A percentile compares a stretch with the other conserved stretches of the same genome.
phyloP scores from a whole-genome alignment of 805 yeast genomes.

The Suhomyces sp. region DNA sequence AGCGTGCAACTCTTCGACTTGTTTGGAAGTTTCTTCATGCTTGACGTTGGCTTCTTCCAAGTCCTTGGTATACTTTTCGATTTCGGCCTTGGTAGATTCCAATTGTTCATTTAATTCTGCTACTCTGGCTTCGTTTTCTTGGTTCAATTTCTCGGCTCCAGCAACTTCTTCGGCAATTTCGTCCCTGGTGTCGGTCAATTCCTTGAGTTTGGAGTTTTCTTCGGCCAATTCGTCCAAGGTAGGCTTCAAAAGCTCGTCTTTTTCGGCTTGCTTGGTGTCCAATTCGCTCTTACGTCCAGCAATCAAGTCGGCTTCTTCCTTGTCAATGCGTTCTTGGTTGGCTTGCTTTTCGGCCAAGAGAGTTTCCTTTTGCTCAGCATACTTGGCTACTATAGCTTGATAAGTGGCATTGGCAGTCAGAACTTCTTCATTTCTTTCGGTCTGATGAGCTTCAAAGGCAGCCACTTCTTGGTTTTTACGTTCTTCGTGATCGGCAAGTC shows the following conservation, averaged over 20 bases:
- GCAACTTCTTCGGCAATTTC: slow-evolving; percentile 44
- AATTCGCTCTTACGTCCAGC: slow-evolving; percentile 46
- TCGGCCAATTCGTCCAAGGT: slow-evolving; percentile 48
- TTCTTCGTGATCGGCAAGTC: slow-evolving; percentile 30
- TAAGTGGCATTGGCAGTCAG: slow-evolving; percentile 26
- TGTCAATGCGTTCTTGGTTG: slow-evolving; percentile 43
- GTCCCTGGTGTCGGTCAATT: slow-evolving; percentile 48
- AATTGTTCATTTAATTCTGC: slow-evolving; percentile 45
- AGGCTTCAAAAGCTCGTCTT: slow-evolving; percentile 55
- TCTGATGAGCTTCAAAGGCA: slow-evolving; percentile 27
- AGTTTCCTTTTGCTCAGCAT: slow-evolving; percentile 39
- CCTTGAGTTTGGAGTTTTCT: slow-evolving; percentile 49
- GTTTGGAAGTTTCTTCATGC: slow-evolving; percentile 38
- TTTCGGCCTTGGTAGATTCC: slow-evolving; percentile 37
- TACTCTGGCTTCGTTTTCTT: slow-evolving; percentile 42
- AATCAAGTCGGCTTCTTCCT: slow-evolving; percentile 42
- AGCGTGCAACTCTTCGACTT: slow-evolving; percentile 34
- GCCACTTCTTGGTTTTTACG: slow-evolving; percentile 30
- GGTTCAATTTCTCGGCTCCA: slow-evolving; percentile 43
- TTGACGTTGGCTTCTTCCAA: slow-evolving; percentile 32
- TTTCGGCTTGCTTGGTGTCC: slow-evolving; percentile 48
- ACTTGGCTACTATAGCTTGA: slow-evolving; percentile 34
- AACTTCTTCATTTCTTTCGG: slow-evolving; percentile 27
- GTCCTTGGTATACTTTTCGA: slow-evolving; percentile 30
- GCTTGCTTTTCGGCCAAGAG: slow-evolving; percentile 46